Percentiles rank a stretch among this genome's conserved stretches.
Conservation (phyloP, 2,329 filamentous ascomycete species). For the Colletotrichum sp. region DNA sequence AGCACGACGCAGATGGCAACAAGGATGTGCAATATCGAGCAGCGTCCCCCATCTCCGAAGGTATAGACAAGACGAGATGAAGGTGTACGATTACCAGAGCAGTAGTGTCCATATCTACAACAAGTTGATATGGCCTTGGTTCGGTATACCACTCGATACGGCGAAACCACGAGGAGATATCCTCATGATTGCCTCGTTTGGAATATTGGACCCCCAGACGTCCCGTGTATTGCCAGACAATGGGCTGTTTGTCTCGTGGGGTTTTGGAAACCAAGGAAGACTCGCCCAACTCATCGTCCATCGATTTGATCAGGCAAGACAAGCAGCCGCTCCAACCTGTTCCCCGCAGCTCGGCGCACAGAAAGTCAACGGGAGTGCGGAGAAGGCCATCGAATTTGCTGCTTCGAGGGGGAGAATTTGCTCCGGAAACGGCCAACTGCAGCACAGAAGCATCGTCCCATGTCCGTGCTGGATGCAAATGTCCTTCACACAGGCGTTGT, state of each 20-base stretch:
- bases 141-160: background rate
- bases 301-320: background rate
- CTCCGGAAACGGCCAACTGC: constrained; percentile 3
- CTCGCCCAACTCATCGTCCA: background rate
- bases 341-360: background rate
- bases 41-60: background rate
- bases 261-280: background rate
- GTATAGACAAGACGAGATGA: background rate
- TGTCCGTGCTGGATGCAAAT: background rate
- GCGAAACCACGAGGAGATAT: background rate
- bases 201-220: background rate
- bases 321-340: background rate
- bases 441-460: background rate
- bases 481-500: background rate
- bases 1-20: background rate
- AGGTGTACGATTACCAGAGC: background rate
- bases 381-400: background rate
- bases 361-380: constrained; percentile 1
- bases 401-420: constrained; percentile 3
- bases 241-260: background rate
- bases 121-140: background rate
- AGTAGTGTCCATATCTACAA: background rate
- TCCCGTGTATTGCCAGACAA: background rate
- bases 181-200: background rate
- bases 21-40: background rate